Base-by-base conservation (phyloP, 2,329 filamentous ascomycete species). In the Claviceps quebecensis region DNA sequence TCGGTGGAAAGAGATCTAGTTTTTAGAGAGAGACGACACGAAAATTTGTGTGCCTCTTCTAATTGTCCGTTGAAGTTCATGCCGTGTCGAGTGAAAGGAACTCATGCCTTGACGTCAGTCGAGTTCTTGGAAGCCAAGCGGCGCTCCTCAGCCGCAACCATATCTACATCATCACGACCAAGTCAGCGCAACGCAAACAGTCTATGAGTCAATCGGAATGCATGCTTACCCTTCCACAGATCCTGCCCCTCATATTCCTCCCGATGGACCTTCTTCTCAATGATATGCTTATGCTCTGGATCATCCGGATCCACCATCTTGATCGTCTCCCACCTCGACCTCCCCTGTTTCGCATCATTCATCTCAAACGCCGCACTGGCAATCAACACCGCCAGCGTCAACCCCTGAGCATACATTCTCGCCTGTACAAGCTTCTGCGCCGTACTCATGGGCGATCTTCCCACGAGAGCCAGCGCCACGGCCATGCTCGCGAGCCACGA, bases 381-480 rank as follows among this genome's bases (percentile, higher is more conserved):
- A 63, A 95, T 78, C 52, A 96, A 74, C 49, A 95, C 87, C 56
- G 84, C 86, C 46, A 96, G 73, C 5, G 90, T 95, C 60, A 95
- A 72, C 5, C 86, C 88, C 72, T 96, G 90, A 3, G 90, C 90
- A 69, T 95, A 95, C 57, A 96, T 85, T 78, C 90, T 84, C 23
- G 89, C 90, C 75, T 96, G 90, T 16, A 96, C 90, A 22, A 96
- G 72, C 76, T 95, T 95, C 74, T 96, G 90, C 54, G 78, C 72
- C 2, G 81, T 83, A 48, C 77, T 80, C 46, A 95, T 74, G 57
- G 78, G 82, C 65, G 87, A 87, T 56, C 87, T 80, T 62, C 84
- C 81, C 56, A 96, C 88, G 34, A 94, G 66, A 51, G 75, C 80
- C 58, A 93, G 78, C 4, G 87, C 83, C 43, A 83, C 68, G 53